Percentiles rank a stretch among this genome's conserved stretches.
phyloP scores from a whole-genome alignment of 1,139 yeast species.

The Candida sojae region DNA sequence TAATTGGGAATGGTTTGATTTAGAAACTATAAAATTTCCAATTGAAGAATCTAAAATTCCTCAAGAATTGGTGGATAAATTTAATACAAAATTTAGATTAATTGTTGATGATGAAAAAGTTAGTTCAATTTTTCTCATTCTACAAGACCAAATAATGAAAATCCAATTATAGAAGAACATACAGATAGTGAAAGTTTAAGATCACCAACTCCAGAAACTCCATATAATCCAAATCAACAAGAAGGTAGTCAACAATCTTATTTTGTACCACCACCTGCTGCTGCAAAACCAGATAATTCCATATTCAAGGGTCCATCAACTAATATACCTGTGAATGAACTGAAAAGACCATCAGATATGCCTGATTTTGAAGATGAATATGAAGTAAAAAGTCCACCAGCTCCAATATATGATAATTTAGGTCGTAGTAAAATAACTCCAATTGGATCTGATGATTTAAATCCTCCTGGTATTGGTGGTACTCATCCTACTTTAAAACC shows the following conservation, averaged over 20 bases:
- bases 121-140: conserved; percentile 13
- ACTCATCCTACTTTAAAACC: conserved; percentile 46
- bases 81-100: conserved; percentile 20
- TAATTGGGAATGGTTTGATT: conserved; percentile 25
- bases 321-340: neutral
- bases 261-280: neutral
- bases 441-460: conserved; percentile 52
- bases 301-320: conserved; percentile 5
- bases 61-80: conserved; percentile 23
- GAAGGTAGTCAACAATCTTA: neutral
- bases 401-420: conserved; percentile 7
- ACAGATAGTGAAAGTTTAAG: conserved; percentile 13
- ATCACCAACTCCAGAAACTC: conserved; percentile 14
- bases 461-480: conserved; percentile 49
- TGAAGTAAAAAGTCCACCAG: conserved; percentile 28
- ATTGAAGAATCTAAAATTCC: conserved; percentile 24
- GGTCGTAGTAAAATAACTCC: conserved; percentile 23
- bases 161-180: conserved; percentile 15
- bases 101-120: conserved; percentile 16
- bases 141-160: conserved; percentile 3
- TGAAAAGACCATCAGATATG: conserved; percentile 30
- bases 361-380: conserved; percentile 64
- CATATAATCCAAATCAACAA: conserved; percentile 7
- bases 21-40: conserved; percentile 24
- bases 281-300: conserved; percentile 4